Base-by-base conservation (phyloP, 768 basidiomycete genomes). In the Russula lepida region DNA sequence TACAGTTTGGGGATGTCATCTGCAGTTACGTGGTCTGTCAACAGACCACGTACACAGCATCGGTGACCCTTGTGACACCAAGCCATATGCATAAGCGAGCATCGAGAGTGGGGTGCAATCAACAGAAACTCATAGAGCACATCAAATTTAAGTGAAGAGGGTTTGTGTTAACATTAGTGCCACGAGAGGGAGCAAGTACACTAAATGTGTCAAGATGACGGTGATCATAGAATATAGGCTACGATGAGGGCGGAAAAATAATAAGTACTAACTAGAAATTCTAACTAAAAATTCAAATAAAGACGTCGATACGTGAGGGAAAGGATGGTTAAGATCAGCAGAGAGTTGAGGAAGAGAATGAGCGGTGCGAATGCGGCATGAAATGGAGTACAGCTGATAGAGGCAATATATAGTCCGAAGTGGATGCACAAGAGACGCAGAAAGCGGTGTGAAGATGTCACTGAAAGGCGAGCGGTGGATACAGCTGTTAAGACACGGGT, bases 171-270 rank as follows among this genome's bases (percentile, higher is more conserved):
- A 44, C 28, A 56, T 46, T 56, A n/a, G 27, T 35, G 49, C 23
- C 28, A 41, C 8, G 35, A 46, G 19, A 23, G 39, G 41, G 43
- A 39, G 41, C 28, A 53, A 54, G 23, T 48, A 47, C 30, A 37
- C 12, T 58, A 54, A 62, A 62, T 58, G 51, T 6, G 28, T 52
- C 61, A 62, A 54, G 56, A 58, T 58, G 33, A 39, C 48, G 37
- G 27, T 25, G 21, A 46, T 32, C 30, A 7, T 53, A 53, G 33
- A 49, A 41, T 13, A 27, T 46, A n/a, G 35, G 30, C 54, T 12
- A 41, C 2, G 30, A 25, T 50, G 25, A 60, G 54, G 51, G 33
- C 2, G 48, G 54, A n/a, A 39, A 23, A 21, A 28, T 37, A 4
- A 52, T 62, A 46, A 58, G 52, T 58, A 50, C 32, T 19, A 27